Conservation (phyloP, 169 alveolate species). For the Cryptosporidium sp. region DNA sequence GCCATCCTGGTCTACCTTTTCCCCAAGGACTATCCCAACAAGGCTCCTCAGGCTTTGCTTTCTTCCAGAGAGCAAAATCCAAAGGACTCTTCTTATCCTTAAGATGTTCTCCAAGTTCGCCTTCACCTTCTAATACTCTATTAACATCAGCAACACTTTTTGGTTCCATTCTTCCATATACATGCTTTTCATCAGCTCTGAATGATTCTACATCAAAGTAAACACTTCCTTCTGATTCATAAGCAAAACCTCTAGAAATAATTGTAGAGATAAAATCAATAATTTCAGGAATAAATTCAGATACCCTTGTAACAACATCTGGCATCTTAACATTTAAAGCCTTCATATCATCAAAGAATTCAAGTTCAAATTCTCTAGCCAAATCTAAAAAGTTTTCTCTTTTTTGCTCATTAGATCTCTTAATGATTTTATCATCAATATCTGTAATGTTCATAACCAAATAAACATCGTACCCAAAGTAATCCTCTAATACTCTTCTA, state of each 20-base stretch:
- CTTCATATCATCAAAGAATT: conserved; percentile 91
- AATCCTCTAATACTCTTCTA: conserved; percentile 93
- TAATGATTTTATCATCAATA: conserved; percentile 98
- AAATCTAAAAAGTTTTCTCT: conserved; percentile 83
- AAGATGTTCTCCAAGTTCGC: conserved; percentile 87
- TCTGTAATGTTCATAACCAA: conserved; percentile 98
- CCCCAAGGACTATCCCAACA: conserved; percentile 99
- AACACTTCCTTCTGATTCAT: conserved; percentile 95
- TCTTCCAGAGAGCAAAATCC: conserved; percentile 99
- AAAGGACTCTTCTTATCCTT: conserved; percentile 91
- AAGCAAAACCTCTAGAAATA: conserved; percentile 94
- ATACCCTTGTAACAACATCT: conserved; percentile 94
- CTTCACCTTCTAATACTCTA: conserved; percentile 93
- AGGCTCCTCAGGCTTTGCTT: conserved; percentile 96
- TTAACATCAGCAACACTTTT: conserved; percentile 86
- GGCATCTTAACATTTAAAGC: conserved; percentile 93
- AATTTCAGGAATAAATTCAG: conserved; percentile 96
- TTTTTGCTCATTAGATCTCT: conserved; percentile 85
- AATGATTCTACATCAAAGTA: conserved; percentile 94
- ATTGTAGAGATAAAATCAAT: conserved; percentile 90
- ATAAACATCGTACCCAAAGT: conserved; percentile 95
- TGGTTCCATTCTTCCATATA: conserved; percentile 94
- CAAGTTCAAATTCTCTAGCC: conserved; percentile 93
- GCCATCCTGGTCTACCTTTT: conserved; percentile 99
- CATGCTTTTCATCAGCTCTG: conserved; percentile 87